These are phyloP conservation scores for Tylopilus plumbeoviolaceoides DNA, from an alignment of 768 basidiomycete species.

Conservation along the genomic window DNA sequence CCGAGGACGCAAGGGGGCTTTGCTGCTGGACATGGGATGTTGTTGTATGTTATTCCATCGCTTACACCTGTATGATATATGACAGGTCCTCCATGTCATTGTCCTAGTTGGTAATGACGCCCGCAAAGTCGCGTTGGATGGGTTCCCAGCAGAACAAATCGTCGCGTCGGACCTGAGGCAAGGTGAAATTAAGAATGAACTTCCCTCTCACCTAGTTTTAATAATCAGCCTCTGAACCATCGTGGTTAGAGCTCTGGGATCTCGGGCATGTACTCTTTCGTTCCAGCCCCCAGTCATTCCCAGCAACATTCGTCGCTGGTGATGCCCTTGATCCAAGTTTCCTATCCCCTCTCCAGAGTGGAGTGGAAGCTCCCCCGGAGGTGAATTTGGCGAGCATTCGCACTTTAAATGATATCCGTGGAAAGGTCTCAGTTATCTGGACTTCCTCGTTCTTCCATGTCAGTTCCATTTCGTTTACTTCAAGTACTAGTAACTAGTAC, in stretches of 20 bases:
- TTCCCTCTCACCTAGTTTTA: not conserved
- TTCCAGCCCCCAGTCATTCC: constrained; percentile 48
- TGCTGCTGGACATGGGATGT: constrained; percentile 45
- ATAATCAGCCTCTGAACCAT: not conserved
- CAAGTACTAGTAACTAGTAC: not conserved
- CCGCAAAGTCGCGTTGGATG: constrained; percentile 39
- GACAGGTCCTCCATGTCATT: not conserved
- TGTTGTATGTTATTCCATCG: constrained; percentile 33
- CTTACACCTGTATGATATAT: not conserved
- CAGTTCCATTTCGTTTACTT: constrained; percentile 5
- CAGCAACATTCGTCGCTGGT: constrained; percentile 52
- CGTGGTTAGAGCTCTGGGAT: constrained; percentile 52
- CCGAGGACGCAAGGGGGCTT: constrained; percentile 31
- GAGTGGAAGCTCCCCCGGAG: constrained; percentile 13
- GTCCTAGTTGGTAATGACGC: constrained; percentile 40
- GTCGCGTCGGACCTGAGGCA: constrained; percentile 37
- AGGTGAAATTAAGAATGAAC: constrained; percentile 22
- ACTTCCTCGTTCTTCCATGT: constrained; percentile 45
- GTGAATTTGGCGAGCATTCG: constrained; percentile 31
- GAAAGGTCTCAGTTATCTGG: constrained; percentile 47
- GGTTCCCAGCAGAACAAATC: constrained; percentile 36
- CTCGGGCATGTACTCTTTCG: constrained; percentile 59
- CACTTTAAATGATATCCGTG: constrained; percentile 43
- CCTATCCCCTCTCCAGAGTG: constrained; percentile 30
- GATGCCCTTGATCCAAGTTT: constrained; percentile 47